phyloP scores from a whole-genome alignment of 768 basidiomycete genomes.

The Tricholoma hemisulphureum region DNA sequence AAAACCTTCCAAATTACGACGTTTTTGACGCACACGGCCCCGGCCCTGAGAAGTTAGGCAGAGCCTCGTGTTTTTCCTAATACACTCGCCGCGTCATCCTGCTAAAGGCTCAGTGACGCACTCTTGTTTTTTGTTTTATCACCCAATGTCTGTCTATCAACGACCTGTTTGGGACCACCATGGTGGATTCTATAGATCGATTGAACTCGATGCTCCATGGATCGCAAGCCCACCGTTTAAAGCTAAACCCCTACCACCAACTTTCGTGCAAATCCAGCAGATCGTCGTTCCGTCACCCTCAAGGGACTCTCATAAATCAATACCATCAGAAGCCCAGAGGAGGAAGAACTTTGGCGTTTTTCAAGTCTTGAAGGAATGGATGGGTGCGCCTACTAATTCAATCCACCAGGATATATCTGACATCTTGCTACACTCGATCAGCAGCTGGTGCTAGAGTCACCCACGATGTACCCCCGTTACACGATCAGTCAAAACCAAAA shows the following conservation, averaged over 20 bases:
- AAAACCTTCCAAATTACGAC: too few relatives aligned
- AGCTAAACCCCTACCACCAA: slow-evolving; percentile 19
- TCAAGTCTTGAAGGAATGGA: neutral
- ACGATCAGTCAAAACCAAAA: neutral
- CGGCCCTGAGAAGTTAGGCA: neutral
- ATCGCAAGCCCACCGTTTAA: slow-evolving; percentile 20
- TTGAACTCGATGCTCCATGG: slow-evolving; percentile 27
- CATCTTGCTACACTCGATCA: neutral
- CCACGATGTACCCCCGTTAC: neutral
- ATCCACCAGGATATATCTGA: neutral
- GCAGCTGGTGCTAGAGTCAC: neutral
- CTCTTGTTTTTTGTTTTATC: neutral
- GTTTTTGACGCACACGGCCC: neutral
- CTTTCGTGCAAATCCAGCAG: slow-evolving; percentile 19
- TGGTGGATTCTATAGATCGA: slow-evolving; percentile 29
- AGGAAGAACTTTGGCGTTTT: neutral
- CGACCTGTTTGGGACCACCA: slow-evolving; percentile 18
- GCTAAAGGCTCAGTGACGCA: neutral
- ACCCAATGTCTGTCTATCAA: neutral
- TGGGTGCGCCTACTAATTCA: neutral
- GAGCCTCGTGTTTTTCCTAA: neutral
- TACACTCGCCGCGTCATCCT: neutral
- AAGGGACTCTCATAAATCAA: neutral
- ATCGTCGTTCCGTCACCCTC: neutral
- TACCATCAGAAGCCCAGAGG: neutral